Base-by-base conservation (phyloP, 2,329 filamentous ascomycete genomes). In the Lizonia empirigonia region DNA sequence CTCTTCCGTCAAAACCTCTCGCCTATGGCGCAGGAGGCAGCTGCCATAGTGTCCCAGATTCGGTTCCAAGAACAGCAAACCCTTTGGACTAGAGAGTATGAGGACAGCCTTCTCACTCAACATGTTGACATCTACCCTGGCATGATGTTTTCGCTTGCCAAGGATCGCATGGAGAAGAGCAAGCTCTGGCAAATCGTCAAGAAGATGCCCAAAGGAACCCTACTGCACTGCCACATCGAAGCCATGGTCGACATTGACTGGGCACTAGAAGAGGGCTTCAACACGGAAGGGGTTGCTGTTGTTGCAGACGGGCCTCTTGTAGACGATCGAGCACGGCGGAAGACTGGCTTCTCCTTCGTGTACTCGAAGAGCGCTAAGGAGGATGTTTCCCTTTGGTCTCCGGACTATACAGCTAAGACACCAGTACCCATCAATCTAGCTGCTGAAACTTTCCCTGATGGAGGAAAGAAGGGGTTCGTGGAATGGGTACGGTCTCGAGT, bases 141-240 rank as follows among this genome's bases (percentile, higher is more conserved):
- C 9, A 96, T 96, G 88, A 94, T 96, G 89, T 97, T 96, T 74
- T 86, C 84, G 27, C 80, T 93, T 27, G 91, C 91, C 62, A 93
- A 91, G 73, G 83, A 86, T n/a, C 84, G 85, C 29, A 95, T 96
- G 85, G 90, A 96, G 74, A 80, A 80, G 61, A 96, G 90, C 12
- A 86, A 86, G 66, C 79, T 97, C 19, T 97, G 91, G 91, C 82
- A 85, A 58, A 94, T 97, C 62, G 82, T 96, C 13, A 83, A 86
- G 52, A 82, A 79, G 58, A 91, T 97, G 89, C 93, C 93, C 22
- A 97, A 97, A 72, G 94, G 93, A 10, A 82, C 87, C 7, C 78
- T 96, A 23, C 76, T 96, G 53, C 92, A 97, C 76, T 90, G 90
- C 34, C 92, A 97, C 73, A 78, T 95, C 68, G 90, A 95, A 72